Evolutionary conservation across 345 rosid species (phyloP), one percentile per base, ranked within the genome.

Genomic region (Dipteronia sinensis): DNA sequence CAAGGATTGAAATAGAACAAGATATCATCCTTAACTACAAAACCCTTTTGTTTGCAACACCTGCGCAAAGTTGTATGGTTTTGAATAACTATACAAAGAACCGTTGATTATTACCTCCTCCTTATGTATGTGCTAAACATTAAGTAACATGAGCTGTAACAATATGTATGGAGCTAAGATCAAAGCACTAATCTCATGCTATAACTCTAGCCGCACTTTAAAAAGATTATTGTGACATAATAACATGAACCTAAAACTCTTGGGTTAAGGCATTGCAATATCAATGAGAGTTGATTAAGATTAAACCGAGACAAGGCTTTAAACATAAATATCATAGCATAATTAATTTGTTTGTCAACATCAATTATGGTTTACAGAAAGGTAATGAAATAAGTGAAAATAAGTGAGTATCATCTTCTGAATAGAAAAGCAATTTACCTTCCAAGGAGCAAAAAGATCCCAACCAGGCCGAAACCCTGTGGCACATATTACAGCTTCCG

Each of bases 371-470:
- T 12, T 49, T 15, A 49, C 17, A 13, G 55, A 49, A 49, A 72
- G 2, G 20, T 3, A 15, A 72, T 20, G 34, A 11, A 20, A 20
- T 6, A 15, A 13, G 40, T 66, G 10, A 6, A 69, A 72, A 27
- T 23, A 29, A 46, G 27, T 13, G 47, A 7, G 73, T 16, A 10
- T 49, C 55, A 49, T 49, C 55, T 61, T 19, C 10, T 3, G 9
- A 40, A 40, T 40, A 40, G 9, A 40, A 6, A 40, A 40, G 1
- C 44, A 40, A 0, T 9, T 56, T 40, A 88, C 93, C 88, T 92
- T 93, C 98, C 98, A 95, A 53, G 98, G 98, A 75, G 98, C 85
- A 65, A 93, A 87, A 72, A 92, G 76, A 87, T 93, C 92, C 88
- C 89, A 92, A 0, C 97, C 92, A 0, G 91, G 94, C 71, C 89